Conservation (phyloP, 441 rosid species). For the Theobroma grandiflorum region DNA sequence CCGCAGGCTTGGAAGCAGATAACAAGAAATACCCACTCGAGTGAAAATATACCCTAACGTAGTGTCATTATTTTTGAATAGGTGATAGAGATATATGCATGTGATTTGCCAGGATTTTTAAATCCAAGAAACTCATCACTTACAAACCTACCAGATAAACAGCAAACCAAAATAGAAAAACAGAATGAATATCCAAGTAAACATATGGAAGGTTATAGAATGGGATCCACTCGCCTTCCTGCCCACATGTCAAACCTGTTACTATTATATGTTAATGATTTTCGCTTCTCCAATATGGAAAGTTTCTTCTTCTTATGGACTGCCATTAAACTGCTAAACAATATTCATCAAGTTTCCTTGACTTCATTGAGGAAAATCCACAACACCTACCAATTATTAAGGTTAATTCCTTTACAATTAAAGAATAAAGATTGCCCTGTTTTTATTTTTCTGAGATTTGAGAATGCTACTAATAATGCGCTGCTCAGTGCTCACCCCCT, state of each 20-base stretch:
- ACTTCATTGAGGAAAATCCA: neutral
- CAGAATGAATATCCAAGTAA: neutral
- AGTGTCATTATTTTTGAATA: too few relatives aligned
- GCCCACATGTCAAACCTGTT: slow-evolving; percentile 4
- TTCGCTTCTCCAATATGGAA: neutral
- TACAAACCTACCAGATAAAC: neutral
- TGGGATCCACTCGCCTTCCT: neutral
- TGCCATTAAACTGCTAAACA: neutral
- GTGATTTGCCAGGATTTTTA: slow-evolving; percentile 4
- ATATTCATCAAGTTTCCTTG: neutral
- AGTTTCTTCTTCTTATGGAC: neutral
- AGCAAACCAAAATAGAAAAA: neutral
- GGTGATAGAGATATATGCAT: slow-evolving; percentile 23
- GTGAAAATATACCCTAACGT: neutral
- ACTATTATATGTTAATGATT: neutral
- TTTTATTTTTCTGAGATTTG: neutral
- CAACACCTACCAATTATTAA: neutral
- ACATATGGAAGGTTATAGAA: neutral
- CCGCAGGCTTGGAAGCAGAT: neutral
- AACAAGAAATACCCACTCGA: slow-evolving; percentile 12
- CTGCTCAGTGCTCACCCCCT: neutral
- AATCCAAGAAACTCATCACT: neutral
- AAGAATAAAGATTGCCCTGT: neutral
- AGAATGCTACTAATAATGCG: neutral
- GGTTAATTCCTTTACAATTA: neutral